Evolutionary conservation across 2,329 filamentous ascomycete genomes (phyloP).

Genomic region (Raffaelea arxii): DNA sequence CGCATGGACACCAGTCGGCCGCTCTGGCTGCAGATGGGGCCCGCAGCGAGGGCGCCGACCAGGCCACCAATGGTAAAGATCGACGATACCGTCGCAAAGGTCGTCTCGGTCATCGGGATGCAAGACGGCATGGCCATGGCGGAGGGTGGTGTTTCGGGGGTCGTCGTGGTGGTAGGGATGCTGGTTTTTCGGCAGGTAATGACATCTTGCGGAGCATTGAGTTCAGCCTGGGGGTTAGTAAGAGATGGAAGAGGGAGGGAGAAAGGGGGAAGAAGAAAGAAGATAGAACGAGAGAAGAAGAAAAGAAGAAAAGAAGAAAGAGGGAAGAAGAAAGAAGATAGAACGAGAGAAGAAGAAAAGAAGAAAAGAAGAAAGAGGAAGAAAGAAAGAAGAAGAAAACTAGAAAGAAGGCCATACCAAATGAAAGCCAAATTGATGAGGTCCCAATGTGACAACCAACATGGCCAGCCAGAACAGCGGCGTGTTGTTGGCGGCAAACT

Average conservation of each 20-base stretch:
- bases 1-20: conserved; percentile 72
- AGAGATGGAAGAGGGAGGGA: neutral
- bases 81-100: conserved; percentile 80
- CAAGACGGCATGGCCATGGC: conserved; percentile 53
- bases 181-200: conserved; percentile 67
- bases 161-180: conserved; percentile 17
- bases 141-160: conserved; percentile 12
- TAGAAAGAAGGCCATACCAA: conserved; percentile 45
- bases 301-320: neutral
- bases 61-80: conserved; percentile 88
- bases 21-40: conserved; percentile 65
- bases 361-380: neutral
- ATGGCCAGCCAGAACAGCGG: conserved; percentile 71
- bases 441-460: conserved; percentile 68
- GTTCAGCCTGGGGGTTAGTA: conserved; percentile 57
- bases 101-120: conserved; percentile 73
- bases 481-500: conserved; percentile 45
- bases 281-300: conserved; percentile 11
- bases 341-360: conserved; percentile 11
- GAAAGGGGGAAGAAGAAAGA: conserved; percentile 1
- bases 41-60: conserved; percentile 68
- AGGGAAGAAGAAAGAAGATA: neutral
- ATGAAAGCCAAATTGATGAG: conserved; percentile 91
- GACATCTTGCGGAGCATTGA: conserved; percentile 91
- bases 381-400: neutral